A percentile compares a stretch with the other conserved stretches of the same genome.
Conservation (phyloP, 1,284 basidiomycete genomes). For the Cerrena zonata region DNA sequence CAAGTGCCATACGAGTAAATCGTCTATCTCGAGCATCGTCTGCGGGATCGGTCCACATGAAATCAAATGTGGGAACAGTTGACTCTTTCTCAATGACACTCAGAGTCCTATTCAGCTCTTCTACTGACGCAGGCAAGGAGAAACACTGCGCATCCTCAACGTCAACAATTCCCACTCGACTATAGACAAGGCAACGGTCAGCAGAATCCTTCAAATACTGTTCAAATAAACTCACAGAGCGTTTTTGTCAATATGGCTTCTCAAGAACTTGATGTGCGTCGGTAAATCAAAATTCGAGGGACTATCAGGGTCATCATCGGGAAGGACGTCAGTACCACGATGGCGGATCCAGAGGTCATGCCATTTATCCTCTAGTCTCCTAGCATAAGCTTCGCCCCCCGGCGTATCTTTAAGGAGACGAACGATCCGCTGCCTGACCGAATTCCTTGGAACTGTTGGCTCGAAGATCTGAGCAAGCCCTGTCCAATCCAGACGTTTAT, state of each 20-base stretch:
- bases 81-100: slow-evolving; percentile 43
- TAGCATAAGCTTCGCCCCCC: slow-evolving; percentile 70
- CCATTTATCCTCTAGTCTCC: slow-evolving; percentile 79
- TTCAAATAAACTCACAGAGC: slow-evolving; percentile 57
- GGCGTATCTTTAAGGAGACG: slow-evolving; percentile 53
- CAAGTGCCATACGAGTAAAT: slow-evolving; percentile 53
- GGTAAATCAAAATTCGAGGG: slow-evolving; percentile 71
- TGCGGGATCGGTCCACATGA: slow-evolving; percentile 62
- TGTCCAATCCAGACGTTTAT: slow-evolving; percentile 59
- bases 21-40: slow-evolving; percentile 74
- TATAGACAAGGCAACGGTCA: slow-evolving; percentile 22
- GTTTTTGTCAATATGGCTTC: slow-evolving; percentile 78
- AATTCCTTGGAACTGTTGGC: slow-evolving; percentile 61
- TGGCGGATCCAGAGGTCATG: slow-evolving; percentile 69
- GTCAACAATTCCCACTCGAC: slow-evolving; percentile 55
- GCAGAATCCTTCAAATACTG: neutral
- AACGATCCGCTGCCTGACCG: slow-evolving; percentile 56
- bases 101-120: slow-evolving; percentile 41
- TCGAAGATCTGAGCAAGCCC: slow-evolving; percentile 72
- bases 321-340: slow-evolving; percentile 60
- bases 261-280: slow-evolving; percentile 73
- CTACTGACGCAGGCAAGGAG: slow-evolving; percentile 43
- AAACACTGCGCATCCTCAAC: slow-evolving; percentile 31
- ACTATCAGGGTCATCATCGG: slow-evolving; percentile 66
- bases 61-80: slow-evolving; percentile 54